Conservation (phyloP, 73 alveolate genomes). For the Tetrahymena malaccensis region DNA sequence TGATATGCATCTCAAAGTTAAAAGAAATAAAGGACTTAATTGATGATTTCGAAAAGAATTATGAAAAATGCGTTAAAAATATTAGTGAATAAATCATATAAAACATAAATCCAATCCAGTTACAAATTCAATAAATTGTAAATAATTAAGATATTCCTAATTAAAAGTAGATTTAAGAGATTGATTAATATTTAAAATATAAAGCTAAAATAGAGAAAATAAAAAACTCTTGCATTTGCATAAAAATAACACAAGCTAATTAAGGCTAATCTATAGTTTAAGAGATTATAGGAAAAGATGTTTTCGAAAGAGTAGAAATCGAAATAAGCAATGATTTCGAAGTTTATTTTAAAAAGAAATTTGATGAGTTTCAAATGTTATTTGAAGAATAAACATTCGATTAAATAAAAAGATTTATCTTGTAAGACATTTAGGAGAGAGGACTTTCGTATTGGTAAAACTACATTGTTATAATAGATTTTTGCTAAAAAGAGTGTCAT, state of each 20-base stretch:
- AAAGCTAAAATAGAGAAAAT: not conserved
- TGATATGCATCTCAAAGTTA: not conserved
- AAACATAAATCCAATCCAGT: not conserved
- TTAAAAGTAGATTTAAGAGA: not conserved
- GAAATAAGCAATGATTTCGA: not conserved
- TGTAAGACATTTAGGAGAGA: not conserved
- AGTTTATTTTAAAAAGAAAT: too few species aligned
- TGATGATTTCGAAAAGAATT: too few species aligned
- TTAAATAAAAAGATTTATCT: too few species aligned
- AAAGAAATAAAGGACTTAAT: not conserved
- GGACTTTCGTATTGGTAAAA: not conserved
- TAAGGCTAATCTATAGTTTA: not conserved
- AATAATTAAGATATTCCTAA: not conserved
- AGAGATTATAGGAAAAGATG: not conserved
- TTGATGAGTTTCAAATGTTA: not conserved
- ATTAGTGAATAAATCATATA: too few species aligned
- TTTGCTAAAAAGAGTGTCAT: not conserved
- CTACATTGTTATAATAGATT: not conserved
- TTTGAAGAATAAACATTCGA: not conserved
- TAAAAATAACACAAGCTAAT: too few species aligned
- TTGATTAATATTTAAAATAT: too few species aligned
- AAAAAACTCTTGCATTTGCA: not conserved
- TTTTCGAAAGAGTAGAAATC: not conserved
- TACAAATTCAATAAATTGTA: not conserved
- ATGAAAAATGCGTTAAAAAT: too few species aligned